Base-by-base conservation (phyloP, 2,329 filamentous ascomycete species). In the Penicillium sp. region DNA sequence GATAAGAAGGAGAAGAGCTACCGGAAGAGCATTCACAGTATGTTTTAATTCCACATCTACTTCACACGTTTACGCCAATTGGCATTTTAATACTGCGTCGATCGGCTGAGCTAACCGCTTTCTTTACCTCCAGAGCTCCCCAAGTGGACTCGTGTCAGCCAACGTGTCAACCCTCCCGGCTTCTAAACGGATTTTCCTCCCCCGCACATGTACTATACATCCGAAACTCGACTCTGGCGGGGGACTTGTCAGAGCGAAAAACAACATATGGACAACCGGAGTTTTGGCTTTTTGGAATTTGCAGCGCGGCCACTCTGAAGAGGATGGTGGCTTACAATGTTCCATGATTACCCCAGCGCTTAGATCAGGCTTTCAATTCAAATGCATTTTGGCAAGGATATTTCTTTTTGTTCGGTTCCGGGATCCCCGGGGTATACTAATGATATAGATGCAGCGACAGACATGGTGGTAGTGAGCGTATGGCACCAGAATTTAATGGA, bases 1-100 rank as follows among this genome's bases (percentile, higher is more conserved):
- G 93, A 96, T 76, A 87, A 92, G 67, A 97, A 97, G 77, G 91
- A 89, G 74, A 96, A 92, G 85, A 87, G 85, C 67, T 99, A 97
- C 75, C 83, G 94, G 73, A 99, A 99, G 85, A 90, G 91, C 53
- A 92, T 99, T 74, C 93, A 97, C 78, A 97, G 92, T 96, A 83
- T 67, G 91, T 85, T 54, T n/a, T 22, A 26, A 37, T 52, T 28
- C 38, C 12, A 38, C 14, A 30, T 19, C 44, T 10, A 33, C 8
- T 49, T 19, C 16, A n/a, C 19, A 19, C 11, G 3, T 31, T 12
- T 5, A 31, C 2, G 22, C 36, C 31, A 17, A 28, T 43, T 19
- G 31, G 12, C 11, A 31, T 17, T 47, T 47, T 11, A 6, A 14
- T 11, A 12, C 19, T 28, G 7, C 4, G 14, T 31, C 5, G 26